Evolutionary conservation across 2,329 filamentous ascomycete genomes (phyloP), one percentile per base, ranked within the genome.

Genomic region (Alternaria sp.): DNA sequence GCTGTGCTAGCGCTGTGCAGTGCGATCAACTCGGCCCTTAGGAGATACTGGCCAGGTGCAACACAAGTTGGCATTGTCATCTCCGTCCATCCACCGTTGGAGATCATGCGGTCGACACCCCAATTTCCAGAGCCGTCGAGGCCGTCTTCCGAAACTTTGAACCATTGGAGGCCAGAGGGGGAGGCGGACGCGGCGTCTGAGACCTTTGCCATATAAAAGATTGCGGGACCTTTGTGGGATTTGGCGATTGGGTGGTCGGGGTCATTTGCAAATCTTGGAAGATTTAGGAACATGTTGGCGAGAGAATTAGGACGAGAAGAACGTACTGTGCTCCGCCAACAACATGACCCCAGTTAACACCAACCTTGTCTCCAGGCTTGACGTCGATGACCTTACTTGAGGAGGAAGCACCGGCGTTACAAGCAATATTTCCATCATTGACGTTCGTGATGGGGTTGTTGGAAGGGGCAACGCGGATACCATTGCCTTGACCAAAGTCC

Each of bases 261-360:
- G 21, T 74, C 72, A 62, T 78, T 78, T 42, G 82, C 52, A 63
- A 77, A 80, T 55, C 56, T 59, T 10, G 29, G 10, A 6, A 11
- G 5, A 17, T 13, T 54, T 50, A 55, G 51, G 17, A 5, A 17
- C 5, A 8, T 39, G 10, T 31, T 17, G 28, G 5, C 24, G 23
- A 14, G 5, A 37, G 4, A 23, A 14, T 4, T 26, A 14, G 13
- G 2, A 26, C 5, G 1, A 23, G 3, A 36, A 31, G 3, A 14
- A 59, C 52, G 23, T 59, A 59, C 70, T 86, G 83, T 7, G 80
- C 77, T 46, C 84, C 84, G 52, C 84, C 84, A 54, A 86, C 81
- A 50, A 85, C 77, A 66, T 86, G 84, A 40, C 83, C 82, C 78
- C 81, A 86, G 71, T 77, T 81, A 2, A 83, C 78, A 7, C 83